Evolutionary conservation across 2,329 filamentous ascomycete genomes (phyloP), one percentile per base, ranked within the genome.

Genomic region (Beauveria scarabaeidicola): DNA sequence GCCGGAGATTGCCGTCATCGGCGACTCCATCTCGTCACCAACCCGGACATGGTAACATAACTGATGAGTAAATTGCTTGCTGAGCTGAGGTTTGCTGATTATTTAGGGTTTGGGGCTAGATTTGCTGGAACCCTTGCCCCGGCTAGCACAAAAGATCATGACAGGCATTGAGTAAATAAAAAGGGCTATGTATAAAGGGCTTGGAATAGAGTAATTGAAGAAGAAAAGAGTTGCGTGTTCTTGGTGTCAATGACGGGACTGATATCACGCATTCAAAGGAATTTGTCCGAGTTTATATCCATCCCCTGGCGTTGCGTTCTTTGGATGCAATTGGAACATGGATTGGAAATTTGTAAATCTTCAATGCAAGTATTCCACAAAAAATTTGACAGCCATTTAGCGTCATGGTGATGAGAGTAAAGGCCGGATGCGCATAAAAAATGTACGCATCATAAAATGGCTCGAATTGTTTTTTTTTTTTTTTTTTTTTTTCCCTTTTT

Each of bases 31-130:
- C 41, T 54, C 40, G 38, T 54, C 52, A 19, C 38, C 38, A 29
- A 53, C 36, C 52, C 52, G 21, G 15, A 27, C 13, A 19, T 43
- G 32, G 32, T 15, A 36, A 36, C 32, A 36, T 36, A 1, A 36
- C 5, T 36, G 11, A 6, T 15, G 32, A 36, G 32, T 15, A 36
- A 11, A 1, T 15, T 36, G 32, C 17, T 52, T 25, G 29, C 13
- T 32, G 32, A 32, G 48, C 29, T 41, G 32, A 21, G 21, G 11
- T 25, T 25, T 27, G 13, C 43, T 54, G 57, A 59, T 59, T 59
- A n/a, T n/a, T n/a, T n/a, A 59, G 57, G 57, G 57, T 53, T 59
- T 59, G 57, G 57, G 57, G 57, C 50, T 59, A 47, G 29, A 11
- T 48, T 40, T 40, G 8, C 27, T 32, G 23, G 15, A 53, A 47